phyloP scores from a whole-genome alignment of 164 flowering plant species.

The Macadamia tetraphylla region DNA sequence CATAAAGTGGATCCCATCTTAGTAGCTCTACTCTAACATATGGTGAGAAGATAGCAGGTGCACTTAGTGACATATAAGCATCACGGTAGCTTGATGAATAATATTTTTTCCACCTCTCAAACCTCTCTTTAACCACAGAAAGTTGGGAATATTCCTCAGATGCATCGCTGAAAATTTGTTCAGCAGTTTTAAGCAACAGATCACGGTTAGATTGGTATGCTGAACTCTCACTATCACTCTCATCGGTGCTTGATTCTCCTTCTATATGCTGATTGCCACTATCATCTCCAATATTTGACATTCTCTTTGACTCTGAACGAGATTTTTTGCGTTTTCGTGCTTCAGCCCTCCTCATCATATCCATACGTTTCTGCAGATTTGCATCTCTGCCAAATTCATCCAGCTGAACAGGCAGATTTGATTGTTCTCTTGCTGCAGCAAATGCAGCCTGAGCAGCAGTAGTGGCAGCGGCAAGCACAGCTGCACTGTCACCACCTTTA shows the following conservation, averaged over 20 bases:
- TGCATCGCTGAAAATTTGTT: conserved; percentile 75
- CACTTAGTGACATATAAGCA: conserved; percentile 81
- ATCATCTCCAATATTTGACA: conserved; percentile 43
- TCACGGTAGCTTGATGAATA: conserved; percentile 67
- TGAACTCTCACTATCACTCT: conserved; percentile 78
- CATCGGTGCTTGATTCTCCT: conserved; percentile 98
- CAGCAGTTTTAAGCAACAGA: conserved; percentile 64
- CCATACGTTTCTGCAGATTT: conserved; percentile 78
- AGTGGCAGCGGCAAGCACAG: conserved; percentile 43
- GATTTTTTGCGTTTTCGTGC: conserved; percentile 57
- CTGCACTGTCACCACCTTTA: conserved; percentile 46
- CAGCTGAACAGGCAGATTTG: conserved; percentile 53
- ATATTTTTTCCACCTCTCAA: conserved; percentile 72
- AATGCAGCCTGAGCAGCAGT: conserved; percentile 66
- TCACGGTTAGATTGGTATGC: conserved; percentile 62
- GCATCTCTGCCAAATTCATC: conserved; percentile 93
- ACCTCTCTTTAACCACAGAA: conserved; percentile 57
- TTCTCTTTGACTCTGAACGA: conserved; percentile 51
- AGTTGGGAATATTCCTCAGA: conserved; percentile 75
- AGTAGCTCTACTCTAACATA: conserved; percentile 93
- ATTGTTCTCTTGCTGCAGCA: conserved; percentile 39
- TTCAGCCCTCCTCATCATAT: conserved; percentile 59
- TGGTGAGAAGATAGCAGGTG: conserved; percentile 81
- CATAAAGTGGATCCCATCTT: conserved; percentile 92
- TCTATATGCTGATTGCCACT: conserved; percentile 43